A percentile compares a stretch with the other conserved stretches of the same genome.
Evolutionary conservation across 768 basidiomycete species (phyloP).

Genomic region (Suillus hirtellus): DNA sequence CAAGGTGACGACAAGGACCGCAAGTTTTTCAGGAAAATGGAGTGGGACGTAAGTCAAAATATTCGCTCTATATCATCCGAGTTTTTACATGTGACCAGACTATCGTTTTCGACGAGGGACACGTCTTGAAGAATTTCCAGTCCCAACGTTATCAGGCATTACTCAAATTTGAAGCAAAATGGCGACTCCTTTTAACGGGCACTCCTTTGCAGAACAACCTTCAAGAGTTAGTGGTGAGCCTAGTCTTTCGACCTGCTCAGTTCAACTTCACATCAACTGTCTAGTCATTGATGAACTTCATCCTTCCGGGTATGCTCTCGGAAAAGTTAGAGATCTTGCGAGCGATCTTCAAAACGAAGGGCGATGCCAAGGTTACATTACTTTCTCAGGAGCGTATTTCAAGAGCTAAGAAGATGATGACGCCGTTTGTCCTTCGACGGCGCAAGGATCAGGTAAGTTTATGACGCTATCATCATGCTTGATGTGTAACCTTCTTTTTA

Average conservation of each 20-base stretch:
- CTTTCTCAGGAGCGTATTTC: slow-evolving; percentile 93
- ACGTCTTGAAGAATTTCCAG: slow-evolving; percentile 95
- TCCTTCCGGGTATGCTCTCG: slow-evolving; percentile 87
- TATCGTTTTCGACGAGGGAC: slow-evolving; percentile 96
- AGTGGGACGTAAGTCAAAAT: slow-evolving; percentile 78
- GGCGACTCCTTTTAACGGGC: slow-evolving; percentile 92
- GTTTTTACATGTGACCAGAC: slow-evolving; percentile 48
- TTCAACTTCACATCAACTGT: not conserved
- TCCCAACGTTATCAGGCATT: slow-evolving; percentile 94
- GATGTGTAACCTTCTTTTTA: slow-evolving; percentile 5
- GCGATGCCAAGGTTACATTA: slow-evolving; percentile 85
- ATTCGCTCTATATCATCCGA: not conserved
- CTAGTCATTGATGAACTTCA: slow-evolving; percentile 97
- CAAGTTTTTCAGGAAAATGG: slow-evolving; percentile 88
- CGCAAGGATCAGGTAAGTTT: slow-evolving; percentile 84
- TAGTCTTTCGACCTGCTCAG: slow-evolving; percentile 8
- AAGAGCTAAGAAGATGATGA: slow-evolving; percentile 98
- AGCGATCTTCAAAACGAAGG: slow-evolving; percentile 96
- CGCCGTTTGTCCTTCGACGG: slow-evolving; percentile 95
- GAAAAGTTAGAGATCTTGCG: slow-evolving; percentile 76
- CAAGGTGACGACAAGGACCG: slow-evolving; percentile 85
- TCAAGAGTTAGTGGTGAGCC: slow-evolving; percentile 81
- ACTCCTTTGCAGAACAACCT: slow-evolving; percentile 93
- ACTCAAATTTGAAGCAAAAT: slow-evolving; percentile 80
- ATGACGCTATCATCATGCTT: not conserved